A percentile compares a stretch with the other conserved stretches of the same genome.
Evolutionary conservation across 1,284 basidiomycete genomes (phyloP).

Genomic region (Macrocybe sp.): DNA sequence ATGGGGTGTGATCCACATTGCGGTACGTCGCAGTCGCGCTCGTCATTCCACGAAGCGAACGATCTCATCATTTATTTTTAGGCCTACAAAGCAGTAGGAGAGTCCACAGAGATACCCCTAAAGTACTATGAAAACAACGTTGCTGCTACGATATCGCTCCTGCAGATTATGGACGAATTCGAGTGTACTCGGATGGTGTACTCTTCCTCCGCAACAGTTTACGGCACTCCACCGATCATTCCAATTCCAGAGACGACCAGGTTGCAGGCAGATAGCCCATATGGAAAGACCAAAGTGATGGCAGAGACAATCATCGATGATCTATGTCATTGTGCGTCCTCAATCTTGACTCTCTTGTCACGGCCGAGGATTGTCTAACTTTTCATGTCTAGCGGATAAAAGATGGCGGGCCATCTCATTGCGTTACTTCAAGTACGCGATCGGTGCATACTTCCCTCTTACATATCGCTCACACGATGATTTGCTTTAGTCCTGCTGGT

Average conservation of each 20-base stretch:
- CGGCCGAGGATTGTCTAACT: neutral
- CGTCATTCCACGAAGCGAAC: neutral
- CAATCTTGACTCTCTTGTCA: slow-evolving; percentile 1
- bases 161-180: slow-evolving; percentile 84
- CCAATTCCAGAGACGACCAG: slow-evolving; percentile 95
- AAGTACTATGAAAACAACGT: slow-evolving; percentile 94
- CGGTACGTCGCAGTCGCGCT: slow-evolving; percentile 47
- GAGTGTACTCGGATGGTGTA: slow-evolving; percentile 88
- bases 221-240: slow-evolving; percentile 88
- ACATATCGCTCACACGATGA: neutral
- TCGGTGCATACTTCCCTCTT: neutral
- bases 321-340: slow-evolving; percentile 66
- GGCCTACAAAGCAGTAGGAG: slow-evolving; percentile 98
- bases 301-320: slow-evolving; percentile 90
- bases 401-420: slow-evolving; percentile 80
- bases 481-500: slow-evolving; percentile 76
- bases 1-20: slow-evolving; percentile 96
- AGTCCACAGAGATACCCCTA: slow-evolving; percentile 93
- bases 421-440: slow-evolving; percentile 92
- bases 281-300: slow-evolving; percentile 96
- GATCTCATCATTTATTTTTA: slow-evolving; percentile 22
- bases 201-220: slow-evolving; percentile 98
- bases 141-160: slow-evolving; percentile 74
- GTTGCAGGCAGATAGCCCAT: slow-evolving; percentile 87
- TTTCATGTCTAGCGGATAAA: slow-evolving; percentile 47